These are phyloP conservation scores for Phytophthora macrochlamydospora DNA, from an alignment of 352 stramenopile genomes.

Conservation along the genomic window DNA sequence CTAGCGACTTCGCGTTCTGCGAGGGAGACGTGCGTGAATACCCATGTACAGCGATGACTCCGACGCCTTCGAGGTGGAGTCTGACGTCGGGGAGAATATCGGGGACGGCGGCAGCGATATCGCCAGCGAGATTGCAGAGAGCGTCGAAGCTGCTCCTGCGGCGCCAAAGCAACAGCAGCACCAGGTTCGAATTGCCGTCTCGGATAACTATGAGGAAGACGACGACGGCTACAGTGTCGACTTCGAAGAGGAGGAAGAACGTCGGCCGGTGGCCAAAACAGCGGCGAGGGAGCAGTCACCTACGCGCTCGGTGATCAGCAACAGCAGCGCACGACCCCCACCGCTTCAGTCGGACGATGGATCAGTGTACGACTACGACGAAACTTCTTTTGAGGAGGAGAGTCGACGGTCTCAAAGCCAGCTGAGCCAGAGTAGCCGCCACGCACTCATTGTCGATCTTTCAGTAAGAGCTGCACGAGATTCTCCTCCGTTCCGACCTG, in stretches of 20 bases:
- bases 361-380: constrained; percentile 52
- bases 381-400: constrained; percentile 77
- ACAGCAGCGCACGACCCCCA: constrained; percentile 16
- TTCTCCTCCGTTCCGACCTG: constrained; percentile 41
- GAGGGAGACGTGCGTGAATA: no score
- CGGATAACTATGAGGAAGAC: constrained; percentile 48
- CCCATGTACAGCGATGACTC: constrained; percentile 79
- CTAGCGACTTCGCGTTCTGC: no score
- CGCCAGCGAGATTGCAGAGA: constrained; percentile 62
- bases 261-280: no score
- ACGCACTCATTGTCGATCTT: constrained; percentile 54
- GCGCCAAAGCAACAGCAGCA: constrained; percentile 15
- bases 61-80: constrained; percentile 67
- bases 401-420: constrained; percentile 50
- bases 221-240: constrained; percentile 73
- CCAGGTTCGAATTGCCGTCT: constrained; percentile 21
- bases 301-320: constrained; percentile 18
- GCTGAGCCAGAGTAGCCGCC: constrained; percentile 40
- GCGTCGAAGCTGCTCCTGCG: constrained; percentile 18
- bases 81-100: constrained; percentile 43
- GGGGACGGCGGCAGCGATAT: constrained; percentile 45
- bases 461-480: constrained; percentile 52
- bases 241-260: constrained; percentile 53
- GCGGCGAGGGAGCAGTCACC: constrained; percentile 4
- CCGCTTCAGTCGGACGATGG: constrained; percentile 17